phyloP scores from a whole-genome alignment of 495 filamentous ascomycete species.

The Aeminium ludgeri region DNA sequence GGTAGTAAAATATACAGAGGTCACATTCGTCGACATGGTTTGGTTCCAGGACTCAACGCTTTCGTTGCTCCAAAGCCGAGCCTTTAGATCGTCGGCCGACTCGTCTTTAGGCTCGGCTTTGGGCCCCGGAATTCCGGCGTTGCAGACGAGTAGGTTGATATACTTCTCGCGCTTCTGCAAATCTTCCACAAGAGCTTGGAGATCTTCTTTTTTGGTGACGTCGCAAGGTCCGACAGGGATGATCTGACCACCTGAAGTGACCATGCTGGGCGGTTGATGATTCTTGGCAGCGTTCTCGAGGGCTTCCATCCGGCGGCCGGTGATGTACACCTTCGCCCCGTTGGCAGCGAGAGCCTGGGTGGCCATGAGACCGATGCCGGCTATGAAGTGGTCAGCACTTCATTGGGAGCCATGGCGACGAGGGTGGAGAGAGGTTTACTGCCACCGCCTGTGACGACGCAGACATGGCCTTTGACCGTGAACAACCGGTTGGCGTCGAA shows the following conservation, averaged over 20 bases:
- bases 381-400: too few species aligned
- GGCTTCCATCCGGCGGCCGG: conserved; percentile 24
- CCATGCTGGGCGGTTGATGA: conserved; percentile 18
- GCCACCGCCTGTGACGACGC: conserved; percentile 39
- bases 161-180: conserved; percentile 25
- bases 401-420: not conserved
- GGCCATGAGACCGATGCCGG: conserved; percentile 30
- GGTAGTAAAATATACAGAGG: conserved; percentile 29
- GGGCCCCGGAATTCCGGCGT: conserved; percentile 25
- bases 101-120: conserved; percentile 23
- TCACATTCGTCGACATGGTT: conserved; percentile 27
- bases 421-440: not conserved
- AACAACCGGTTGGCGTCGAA: conserved; percentile 41
- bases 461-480: conserved; percentile 43
- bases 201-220: conserved; percentile 27
- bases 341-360: conserved; percentile 28
- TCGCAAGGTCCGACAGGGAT: conserved; percentile 29
- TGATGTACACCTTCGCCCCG: conserved; percentile 30
- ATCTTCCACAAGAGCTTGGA: conserved; percentile 21
- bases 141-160: conserved; percentile 22
- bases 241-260: conserved; percentile 20
- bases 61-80: conserved; percentile 28
- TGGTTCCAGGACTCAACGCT: conserved; percentile 25
- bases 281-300: conserved; percentile 25
- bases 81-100: conserved; percentile 21